Conservation (phyloP, 345 rosid species). For the Corchorus olitorius region DNA sequence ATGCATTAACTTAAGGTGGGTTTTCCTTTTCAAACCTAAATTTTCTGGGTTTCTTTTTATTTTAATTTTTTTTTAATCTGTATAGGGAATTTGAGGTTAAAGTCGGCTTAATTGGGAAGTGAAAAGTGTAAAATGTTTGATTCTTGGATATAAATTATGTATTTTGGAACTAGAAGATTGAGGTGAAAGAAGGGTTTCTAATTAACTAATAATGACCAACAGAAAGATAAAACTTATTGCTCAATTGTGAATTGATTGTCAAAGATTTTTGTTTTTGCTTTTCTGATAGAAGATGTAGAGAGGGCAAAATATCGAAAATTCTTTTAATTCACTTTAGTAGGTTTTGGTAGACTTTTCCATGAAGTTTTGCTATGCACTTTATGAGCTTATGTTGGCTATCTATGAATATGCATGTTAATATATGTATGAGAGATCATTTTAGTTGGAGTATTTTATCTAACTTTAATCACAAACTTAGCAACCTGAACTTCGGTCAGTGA, state of each 20-base stretch:
- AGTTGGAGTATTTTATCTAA: neutral
- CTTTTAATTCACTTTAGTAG: neutral
- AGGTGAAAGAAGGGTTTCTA: neutral
- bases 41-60: slow-evolving; percentile 10
- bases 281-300: neutral
- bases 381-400: neutral
- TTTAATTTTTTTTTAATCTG: neutral
- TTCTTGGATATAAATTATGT: neutral
- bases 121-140: neutral
- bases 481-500: neutral
- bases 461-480: neutral
- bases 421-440: neutral
- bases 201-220: neutral
- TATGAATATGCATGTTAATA: neutral
- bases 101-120: neutral
- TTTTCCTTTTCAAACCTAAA: neutral
- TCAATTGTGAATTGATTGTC: neutral
- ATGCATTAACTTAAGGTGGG: neutral
- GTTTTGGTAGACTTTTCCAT: neutral
- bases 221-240: neutral
- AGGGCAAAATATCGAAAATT: neutral
- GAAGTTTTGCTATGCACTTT: too few relatives aligned
- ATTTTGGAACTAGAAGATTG: neutral
- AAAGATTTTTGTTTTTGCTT: neutral
- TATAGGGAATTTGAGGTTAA: neutral